These are phyloP conservation scores for Penicillium capsulatum DNA, from an alignment of 2,329 filamentous ascomycete species.

Conservation along the genomic window DNA sequence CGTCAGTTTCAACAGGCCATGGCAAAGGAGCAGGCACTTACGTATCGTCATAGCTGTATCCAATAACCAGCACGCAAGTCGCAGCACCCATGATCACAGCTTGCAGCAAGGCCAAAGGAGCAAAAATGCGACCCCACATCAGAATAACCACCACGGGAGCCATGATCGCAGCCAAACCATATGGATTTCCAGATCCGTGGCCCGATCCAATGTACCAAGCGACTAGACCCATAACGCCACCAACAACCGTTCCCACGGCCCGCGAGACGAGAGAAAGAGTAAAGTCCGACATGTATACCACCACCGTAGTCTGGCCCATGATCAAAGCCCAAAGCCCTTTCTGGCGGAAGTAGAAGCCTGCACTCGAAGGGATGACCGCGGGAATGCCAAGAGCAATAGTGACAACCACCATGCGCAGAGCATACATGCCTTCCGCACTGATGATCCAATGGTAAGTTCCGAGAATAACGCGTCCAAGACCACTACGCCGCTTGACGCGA, in stretches of 20 bases:
- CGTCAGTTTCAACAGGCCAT: neutral
- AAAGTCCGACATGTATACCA: conserved; percentile 52
- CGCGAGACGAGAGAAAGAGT: conserved; percentile 45
- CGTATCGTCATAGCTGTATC: conserved; percentile 47
- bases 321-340: conserved; percentile 53
- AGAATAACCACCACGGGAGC: conserved; percentile 31
- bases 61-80: conserved; percentile 45
- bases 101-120: conserved; percentile 28
- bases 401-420: conserved; percentile 47
- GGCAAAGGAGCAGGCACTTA: conserved; percentile 14
- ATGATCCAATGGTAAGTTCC: conserved; percentile 42
- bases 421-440: conserved; percentile 45
- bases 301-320: conserved; percentile 48
- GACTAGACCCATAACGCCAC: conserved; percentile 46
- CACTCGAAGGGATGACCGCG: conserved; percentile 39
- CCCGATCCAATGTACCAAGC: conserved; percentile 53
- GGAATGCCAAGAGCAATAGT: conserved; percentile 46
- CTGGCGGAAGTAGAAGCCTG: conserved; percentile 51
- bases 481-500: conserved; percentile 23
- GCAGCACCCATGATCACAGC: conserved; percentile 40
- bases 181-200: conserved; percentile 47
- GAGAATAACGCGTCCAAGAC: conserved; percentile 27
- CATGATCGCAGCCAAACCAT: conserved; percentile 46
- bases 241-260: conserved; percentile 44
- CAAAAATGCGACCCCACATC: conserved; percentile 37